Conservation (phyloP, 768 basidiomycete genomes). For the Exsudoporus frostii region DNA sequence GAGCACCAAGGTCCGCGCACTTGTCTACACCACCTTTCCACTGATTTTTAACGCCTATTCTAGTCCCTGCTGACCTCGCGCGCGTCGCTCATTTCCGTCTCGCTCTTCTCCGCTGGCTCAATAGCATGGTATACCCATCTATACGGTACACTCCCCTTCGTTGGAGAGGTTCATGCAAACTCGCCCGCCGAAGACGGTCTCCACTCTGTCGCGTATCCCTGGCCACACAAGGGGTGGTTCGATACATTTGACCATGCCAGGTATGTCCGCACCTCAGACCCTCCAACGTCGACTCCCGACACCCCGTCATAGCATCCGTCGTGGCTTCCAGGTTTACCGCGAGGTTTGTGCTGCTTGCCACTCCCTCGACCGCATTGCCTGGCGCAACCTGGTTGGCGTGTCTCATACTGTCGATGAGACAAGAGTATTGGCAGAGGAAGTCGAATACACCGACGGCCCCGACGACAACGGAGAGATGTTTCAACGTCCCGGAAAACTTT, state of each 20-base stretch:
- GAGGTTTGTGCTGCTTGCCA: slow-evolving; percentile 99
- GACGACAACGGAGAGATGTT: slow-evolving; percentile 97
- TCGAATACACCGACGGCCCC: slow-evolving; percentile 96
- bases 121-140: slow-evolving; percentile 96
- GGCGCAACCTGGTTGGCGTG: slow-evolving; percentile 98
- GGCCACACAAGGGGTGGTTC: slow-evolving; percentile 84
- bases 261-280: slow-evolving; percentile 45
- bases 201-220: slow-evolving; percentile 83
- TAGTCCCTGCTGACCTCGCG: slow-evolving; percentile 71
- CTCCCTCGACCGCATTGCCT: slow-evolving; percentile 97
- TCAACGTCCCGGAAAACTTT: slow-evolving; percentile 95
- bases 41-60: not conserved
- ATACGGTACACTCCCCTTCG: slow-evolving; percentile 85
- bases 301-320: slow-evolving; percentile 66
- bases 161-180: slow-evolving; percentile 91
- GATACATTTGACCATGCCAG: slow-evolving; percentile 96
- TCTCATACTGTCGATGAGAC: slow-evolving; percentile 92
- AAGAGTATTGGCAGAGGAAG: slow-evolving; percentile 90
- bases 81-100: slow-evolving; percentile 69
- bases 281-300: slow-evolving; percentile 9
- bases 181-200: slow-evolving; percentile 92
- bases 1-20: slow-evolving; percentile 57
- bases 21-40: not conserved
- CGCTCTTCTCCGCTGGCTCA: slow-evolving; percentile 78
- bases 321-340: slow-evolving; percentile 96